phyloP scores from a whole-genome alignment of 176 grass and related monocot genomes.

The Triticum aestivum region DNA sequence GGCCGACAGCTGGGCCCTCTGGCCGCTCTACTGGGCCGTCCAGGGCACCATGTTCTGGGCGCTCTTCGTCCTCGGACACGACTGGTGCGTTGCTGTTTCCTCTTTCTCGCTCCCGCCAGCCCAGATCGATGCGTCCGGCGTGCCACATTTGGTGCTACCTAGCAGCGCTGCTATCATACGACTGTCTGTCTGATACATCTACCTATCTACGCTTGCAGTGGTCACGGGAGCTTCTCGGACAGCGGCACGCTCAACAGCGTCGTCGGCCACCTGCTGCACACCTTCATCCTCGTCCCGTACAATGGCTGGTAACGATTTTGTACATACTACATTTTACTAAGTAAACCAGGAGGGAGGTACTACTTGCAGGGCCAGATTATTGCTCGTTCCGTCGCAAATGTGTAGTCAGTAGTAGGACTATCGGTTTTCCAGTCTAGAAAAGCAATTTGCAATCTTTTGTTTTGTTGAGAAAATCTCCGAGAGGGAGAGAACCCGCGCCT shows the following conservation, averaged over 20 bases:
- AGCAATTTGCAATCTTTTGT: too few species aligned
- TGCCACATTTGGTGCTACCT: conserved; percentile 17
- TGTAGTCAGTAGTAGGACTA: neutral
- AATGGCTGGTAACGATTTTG: conserved; percentile 59
- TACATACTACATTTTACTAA: neutral
- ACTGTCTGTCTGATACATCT: too few species aligned
- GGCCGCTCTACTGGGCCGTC: conserved; percentile 76
- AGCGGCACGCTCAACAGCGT: conserved; percentile 50
- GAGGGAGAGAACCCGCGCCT: neutral
- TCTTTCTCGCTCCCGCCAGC: neutral
- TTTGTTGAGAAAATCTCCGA: neutral
- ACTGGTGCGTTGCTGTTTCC: conserved; percentile 47
- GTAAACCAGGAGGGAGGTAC: too few species aligned
- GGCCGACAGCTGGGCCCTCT: conserved; percentile 28
- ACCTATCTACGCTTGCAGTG: conserved; percentile 32
- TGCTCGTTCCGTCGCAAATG: neutral
- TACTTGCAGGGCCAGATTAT: neutral
- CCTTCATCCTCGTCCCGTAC: conserved; percentile 78
- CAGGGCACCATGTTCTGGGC: conserved; percentile 98
- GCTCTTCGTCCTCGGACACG: conserved; percentile 92
- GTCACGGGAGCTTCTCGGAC: conserved; percentile 90
- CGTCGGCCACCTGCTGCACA: conserved; percentile 77
- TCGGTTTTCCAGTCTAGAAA: neutral
- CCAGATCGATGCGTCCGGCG: neutral
- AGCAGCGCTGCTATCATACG: neutral